Evolutionary conservation across 192 early-diverging fungal species (phyloP).

Genomic region (Linnemannia exigua): DNA sequence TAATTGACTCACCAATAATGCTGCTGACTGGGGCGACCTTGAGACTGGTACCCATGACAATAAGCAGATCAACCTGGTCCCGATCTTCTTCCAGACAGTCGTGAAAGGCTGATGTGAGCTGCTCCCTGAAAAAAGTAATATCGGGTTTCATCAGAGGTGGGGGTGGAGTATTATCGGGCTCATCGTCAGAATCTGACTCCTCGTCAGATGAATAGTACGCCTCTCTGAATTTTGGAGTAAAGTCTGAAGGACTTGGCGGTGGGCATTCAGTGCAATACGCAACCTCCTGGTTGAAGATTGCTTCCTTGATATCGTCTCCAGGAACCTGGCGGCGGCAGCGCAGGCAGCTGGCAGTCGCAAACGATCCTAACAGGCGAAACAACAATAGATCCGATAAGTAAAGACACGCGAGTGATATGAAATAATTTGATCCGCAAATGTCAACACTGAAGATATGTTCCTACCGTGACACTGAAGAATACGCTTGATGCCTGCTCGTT

Average conservation of each 20-base stretch:
- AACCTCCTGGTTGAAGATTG: conserved; percentile 82
- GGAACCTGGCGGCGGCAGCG: conserved; percentile 82
- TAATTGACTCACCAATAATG: conserved; percentile 75
- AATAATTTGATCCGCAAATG: not conserved
- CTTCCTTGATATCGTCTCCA: conserved; percentile 84
- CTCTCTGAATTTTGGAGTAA: conserved; percentile 11
- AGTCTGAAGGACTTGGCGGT: conserved; percentile 1
- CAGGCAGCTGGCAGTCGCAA: conserved; percentile 93
- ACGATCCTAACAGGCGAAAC: conserved; percentile 74
- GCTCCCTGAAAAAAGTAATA: conserved; percentile 98
- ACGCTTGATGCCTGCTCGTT: conserved; percentile 83
- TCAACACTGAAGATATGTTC: not conserved
- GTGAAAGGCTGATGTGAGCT: conserved; percentile 88
- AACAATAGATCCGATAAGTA: not conserved
- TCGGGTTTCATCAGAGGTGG: conserved; percentile 92
- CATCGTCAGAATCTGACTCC: conserved; percentile 66
- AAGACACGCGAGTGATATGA: not conserved
- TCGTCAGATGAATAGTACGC: conserved; percentile 38
- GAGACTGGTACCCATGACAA: conserved; percentile 97
- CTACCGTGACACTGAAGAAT: conserved; percentile 94
- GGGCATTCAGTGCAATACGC: conserved; percentile 83
- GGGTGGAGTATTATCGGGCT: conserved; percentile 51
- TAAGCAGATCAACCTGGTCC: conserved; percentile 85
- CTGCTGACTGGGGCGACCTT: conserved; percentile 96
- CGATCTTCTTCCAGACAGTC: conserved; percentile 77